Percentiles rank a stretch among this genome's conserved stretches.
Evolutionary conservation across 805 yeast genomes (phyloP).

Genomic region (Kuraishia piskuri): DNA sequence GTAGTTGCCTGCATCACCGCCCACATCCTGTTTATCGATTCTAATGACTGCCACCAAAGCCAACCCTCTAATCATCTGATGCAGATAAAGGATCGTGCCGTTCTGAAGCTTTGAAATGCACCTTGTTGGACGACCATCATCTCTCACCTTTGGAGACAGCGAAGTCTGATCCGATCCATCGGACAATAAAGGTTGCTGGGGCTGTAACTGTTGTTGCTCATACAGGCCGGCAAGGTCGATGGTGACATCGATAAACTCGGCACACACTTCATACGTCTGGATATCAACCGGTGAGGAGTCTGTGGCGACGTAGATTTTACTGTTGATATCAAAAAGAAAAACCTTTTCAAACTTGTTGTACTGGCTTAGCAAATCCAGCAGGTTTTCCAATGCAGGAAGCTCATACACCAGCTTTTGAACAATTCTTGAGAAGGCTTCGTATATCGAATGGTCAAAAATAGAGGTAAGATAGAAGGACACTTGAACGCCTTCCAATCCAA

Average conservation of each 20-base stretch:
- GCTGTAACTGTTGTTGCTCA: conserved; percentile 16
- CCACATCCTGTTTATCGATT: conserved; percentile 44
- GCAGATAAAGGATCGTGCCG: conserved; percentile 76
- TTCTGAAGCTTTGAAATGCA: conserved; percentile 73
- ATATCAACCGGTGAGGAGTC: conserved; percentile 94
- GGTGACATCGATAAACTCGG: conserved; percentile 92
- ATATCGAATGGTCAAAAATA: conserved; percentile 90
- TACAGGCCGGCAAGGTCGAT: conserved; percentile 77
- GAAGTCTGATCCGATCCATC: not conserved
- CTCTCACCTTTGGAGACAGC: not conserved
- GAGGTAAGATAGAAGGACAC: conserved; percentile 88
- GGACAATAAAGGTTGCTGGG: not conserved
- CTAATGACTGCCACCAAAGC: conserved; percentile 85
- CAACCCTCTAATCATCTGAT: conserved; percentile 88
- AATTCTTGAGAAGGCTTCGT: conserved; percentile 90
- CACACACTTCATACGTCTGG: conserved; percentile 93
- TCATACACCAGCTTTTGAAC: conserved; percentile 89
- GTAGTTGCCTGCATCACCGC: conserved; percentile 23
- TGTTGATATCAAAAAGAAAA: conserved; percentile 82
- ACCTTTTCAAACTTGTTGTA: conserved; percentile 90
- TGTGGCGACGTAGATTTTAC: conserved; percentile 92
- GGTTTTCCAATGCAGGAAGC: conserved; percentile 76
- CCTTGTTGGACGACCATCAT: conserved; percentile 19
- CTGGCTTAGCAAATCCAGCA: conserved; percentile 81
- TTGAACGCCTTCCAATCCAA: conserved; percentile 86